A percentile compares a stretch with the other conserved stretches of the same genome.
phyloP scores from a whole-genome alignment of 139 green algal genomes.

The Pseudopediastrum boryanum region DNA sequence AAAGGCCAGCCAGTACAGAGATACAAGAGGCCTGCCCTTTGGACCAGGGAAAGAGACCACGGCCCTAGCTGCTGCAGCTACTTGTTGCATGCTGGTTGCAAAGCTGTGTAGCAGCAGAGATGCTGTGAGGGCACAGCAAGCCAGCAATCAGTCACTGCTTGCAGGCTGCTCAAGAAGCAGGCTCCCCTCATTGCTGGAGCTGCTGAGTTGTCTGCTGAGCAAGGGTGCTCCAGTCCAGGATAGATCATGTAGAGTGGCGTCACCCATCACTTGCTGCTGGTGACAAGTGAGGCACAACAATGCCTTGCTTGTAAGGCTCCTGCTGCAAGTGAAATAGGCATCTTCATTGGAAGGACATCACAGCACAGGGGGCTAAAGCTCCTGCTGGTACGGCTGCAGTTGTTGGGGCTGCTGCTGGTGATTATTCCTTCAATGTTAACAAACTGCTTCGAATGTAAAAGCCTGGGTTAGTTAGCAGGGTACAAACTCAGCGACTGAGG shows the following conservation, averaged over 20 bases:
- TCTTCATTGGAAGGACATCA: not conserved
- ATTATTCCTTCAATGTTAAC: too few relatives aligned
- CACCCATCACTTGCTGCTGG: not conserved
- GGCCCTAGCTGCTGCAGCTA: not conserved
- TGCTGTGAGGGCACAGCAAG: slow-evolving; percentile 32
- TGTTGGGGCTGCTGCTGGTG: not conserved
- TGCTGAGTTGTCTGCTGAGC: not conserved
- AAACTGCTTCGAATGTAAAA: too few relatives aligned
- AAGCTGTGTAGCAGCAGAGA: not conserved
- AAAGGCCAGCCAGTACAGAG: too few relatives aligned
- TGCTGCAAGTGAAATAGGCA: not conserved
- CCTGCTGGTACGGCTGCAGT: not conserved
- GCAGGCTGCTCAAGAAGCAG: slow-evolving; percentile 48
- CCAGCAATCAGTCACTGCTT: slow-evolving; percentile 46
- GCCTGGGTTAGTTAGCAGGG: not conserved
- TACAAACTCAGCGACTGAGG: not conserved
- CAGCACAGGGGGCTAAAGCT: not conserved
- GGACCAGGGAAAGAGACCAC: too few relatives aligned
- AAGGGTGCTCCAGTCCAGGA: too few relatives aligned
- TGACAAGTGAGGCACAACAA: not conserved
- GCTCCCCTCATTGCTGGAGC: not conserved
- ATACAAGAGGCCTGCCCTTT: too few relatives aligned
- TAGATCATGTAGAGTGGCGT: not conserved
- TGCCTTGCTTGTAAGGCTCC: not conserved
- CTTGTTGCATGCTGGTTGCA: not conserved